These are phyloP conservation scores for Saturnispora gosingensis DNA, from an alignment of 805 yeast genomes.

Conservation along the genomic window DNA sequence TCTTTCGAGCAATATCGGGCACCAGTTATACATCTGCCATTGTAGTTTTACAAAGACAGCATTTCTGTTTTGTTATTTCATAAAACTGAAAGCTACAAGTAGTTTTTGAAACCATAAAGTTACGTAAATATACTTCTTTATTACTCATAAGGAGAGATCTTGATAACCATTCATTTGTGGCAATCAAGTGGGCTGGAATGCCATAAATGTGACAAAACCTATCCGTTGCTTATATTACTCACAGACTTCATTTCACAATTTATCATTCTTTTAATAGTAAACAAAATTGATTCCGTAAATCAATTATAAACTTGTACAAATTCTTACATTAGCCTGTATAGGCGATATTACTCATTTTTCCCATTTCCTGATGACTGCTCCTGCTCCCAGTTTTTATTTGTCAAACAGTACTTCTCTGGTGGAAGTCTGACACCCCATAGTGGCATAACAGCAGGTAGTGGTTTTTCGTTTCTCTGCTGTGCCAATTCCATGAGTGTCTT, in stretches of 20 bases:
- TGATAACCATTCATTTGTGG: too few relatives aligned
- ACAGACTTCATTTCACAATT: background rate
- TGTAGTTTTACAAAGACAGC: too few relatives aligned
- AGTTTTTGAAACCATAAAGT: too few relatives aligned
- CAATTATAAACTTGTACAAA: background rate
- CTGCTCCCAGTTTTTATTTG: constrained; percentile 66
- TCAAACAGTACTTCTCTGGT: constrained; percentile 93
- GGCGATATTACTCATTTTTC: background rate
- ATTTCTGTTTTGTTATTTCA: too few relatives aligned
- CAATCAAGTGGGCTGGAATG: too few relatives aligned
- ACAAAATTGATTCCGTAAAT: background rate
- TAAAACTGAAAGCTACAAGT: too few relatives aligned
- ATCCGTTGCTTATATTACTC: too few relatives aligned
- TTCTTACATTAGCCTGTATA: background rate
- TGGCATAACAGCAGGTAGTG: constrained; percentile 85
- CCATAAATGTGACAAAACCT: too few relatives aligned
- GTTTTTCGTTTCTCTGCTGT: constrained; percentile 79
- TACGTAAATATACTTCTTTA: too few relatives aligned
- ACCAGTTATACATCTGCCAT: too few relatives aligned
- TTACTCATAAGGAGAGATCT: too few relatives aligned
- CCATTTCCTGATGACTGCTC: background rate
- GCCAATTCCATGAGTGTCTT: constrained; percentile 87
- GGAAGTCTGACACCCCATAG: constrained; percentile 90
- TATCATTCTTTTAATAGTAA: background rate
- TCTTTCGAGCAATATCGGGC: background rate